Conservation (phyloP, 352 stramenopile genomes). For the Halophytophthora batemanensis region DNA sequence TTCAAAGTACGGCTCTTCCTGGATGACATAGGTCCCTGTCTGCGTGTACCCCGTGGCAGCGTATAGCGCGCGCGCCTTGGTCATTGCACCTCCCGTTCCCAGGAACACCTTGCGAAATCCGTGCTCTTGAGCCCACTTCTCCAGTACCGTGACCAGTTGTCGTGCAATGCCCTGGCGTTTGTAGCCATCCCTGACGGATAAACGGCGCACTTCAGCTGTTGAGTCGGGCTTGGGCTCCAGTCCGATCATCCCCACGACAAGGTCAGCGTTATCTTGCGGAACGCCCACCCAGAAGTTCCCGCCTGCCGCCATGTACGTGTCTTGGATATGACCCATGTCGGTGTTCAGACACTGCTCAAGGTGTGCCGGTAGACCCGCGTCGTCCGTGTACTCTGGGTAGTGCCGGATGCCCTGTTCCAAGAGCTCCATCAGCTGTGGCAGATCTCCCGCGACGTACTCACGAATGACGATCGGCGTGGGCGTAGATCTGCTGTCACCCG, state of each 20-base stretch:
- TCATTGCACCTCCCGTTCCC: slow-evolving; percentile 5
- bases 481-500: too few species aligned
- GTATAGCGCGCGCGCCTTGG: slow-evolving; percentile 7
- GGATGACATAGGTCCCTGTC: slow-evolving; percentile 6
- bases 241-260: slow-evolving; percentile 18
- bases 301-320: slow-evolving; percentile 1
- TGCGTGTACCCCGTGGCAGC: slow-evolving; percentile 8
- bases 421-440: background rate
- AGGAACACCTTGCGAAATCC: slow-evolving; percentile 12
- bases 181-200: slow-evolving; percentile 21
- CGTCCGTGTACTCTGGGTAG: background rate
- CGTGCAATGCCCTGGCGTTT: slow-evolving; percentile 20
- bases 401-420: slow-evolving; percentile 12
- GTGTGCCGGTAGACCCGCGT: background rate
- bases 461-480: slow-evolving; percentile 8
- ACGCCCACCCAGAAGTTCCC: slow-evolving; percentile 18
- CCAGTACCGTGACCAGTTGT: slow-evolving; percentile 14
- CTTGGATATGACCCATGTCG: slow-evolving; percentile 18
- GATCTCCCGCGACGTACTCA: slow-evolving; percentile 7
- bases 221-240: slow-evolving; percentile 16
- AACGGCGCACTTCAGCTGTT: slow-evolving; percentile 20
- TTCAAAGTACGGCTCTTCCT: slow-evolving; percentile 16
- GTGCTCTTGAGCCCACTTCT: slow-evolving; percentile 17
- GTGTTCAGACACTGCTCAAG: slow-evolving; percentile 12
- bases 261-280: background rate